Evolutionary conservation across 75 land plant genomes (phyloP).

Genomic region (Pinus albicaulis): DNA sequence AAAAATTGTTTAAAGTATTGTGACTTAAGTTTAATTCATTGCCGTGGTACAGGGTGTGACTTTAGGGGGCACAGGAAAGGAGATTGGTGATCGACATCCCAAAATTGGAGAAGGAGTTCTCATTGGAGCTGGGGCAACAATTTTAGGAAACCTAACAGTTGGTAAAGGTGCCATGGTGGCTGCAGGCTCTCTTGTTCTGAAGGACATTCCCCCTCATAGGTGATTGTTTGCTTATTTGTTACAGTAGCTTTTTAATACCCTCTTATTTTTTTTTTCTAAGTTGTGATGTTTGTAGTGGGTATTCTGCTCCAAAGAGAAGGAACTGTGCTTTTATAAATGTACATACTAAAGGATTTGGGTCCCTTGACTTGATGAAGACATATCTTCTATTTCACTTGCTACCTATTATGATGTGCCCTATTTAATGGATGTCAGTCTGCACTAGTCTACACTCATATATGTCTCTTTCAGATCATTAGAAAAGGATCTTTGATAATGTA

Average conservation of each 20-base stretch:
- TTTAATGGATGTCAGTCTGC: not conserved
- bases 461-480: not conserved
- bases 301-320: not conserved
- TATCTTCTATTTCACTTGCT: not conserved
- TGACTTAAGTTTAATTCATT: not conserved
- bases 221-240: slow-evolving; percentile 2
- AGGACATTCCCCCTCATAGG: slow-evolving; percentile 87
- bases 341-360: not conserved
- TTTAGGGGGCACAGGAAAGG: slow-evolving; percentile 87
- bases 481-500: not conserved
- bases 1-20: not conserved
- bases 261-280: not conserved
- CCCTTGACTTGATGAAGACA: not conserved
- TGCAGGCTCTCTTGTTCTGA: slow-evolving; percentile 87
- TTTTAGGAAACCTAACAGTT: slow-evolving; percentile 83
- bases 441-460: too few relatives aligned
- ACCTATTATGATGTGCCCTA: not conserved
- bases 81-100: slow-evolving; percentile 87
- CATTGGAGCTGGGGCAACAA: slow-evolving; percentile 85
- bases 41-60: slow-evolving; percentile 74
- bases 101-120: slow-evolving; percentile 83
- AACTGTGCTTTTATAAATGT: not conserved
- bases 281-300: not conserved
- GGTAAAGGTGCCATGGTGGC: slow-evolving; percentile 92
- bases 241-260: not conserved